phyloP scores from a whole-genome alignment of 2,329 filamentous ascomycete species.

The Claviceps spartinae region DNA sequence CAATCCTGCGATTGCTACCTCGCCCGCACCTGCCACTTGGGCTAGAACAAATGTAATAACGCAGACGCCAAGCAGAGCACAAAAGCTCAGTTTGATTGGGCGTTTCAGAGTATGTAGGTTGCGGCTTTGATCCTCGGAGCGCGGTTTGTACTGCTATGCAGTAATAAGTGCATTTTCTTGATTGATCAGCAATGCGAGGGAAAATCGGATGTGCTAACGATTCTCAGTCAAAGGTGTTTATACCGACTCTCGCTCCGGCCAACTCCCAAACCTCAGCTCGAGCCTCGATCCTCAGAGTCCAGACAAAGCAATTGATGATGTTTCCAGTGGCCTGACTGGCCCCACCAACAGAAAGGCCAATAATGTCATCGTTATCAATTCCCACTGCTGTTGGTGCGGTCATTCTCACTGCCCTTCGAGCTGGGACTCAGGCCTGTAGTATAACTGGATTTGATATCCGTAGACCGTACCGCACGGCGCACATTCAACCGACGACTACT shows the following conservation, averaged over 20 bases:
- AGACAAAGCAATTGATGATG: slow-evolving; percentile 12
- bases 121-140: too few species aligned
- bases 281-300: slow-evolving; percentile 12
- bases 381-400: slow-evolving; percentile 53
- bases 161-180: too few species aligned
- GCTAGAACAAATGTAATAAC: too few species aligned
- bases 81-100: too few species aligned
- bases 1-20: too few species aligned
- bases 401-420: slow-evolving; percentile 59
- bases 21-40: too few species aligned
- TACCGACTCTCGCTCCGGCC: slow-evolving; percentile 20
- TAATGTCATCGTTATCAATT: slow-evolving; percentile 42
- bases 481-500: slow-evolving; percentile 44
- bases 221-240: slow-evolving; percentile 38
- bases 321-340: slow-evolving; percentile 16
- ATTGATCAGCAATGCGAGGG: too few species aligned
- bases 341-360: slow-evolving; percentile 26
- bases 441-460: slow-evolving; percentile 50
- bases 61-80: too few species aligned
- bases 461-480: slow-evolving; percentile 36
- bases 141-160: too few species aligned
- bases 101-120: too few species aligned
- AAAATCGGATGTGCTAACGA: background rate
- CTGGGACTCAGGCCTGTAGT: slow-evolving; percentile 52
- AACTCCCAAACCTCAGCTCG: slow-evolving; percentile 16